Percentiles rank a stretch among this genome's conserved stretches.
These are phyloP conservation scores for Coemansia sp. DNA, from an alignment of 192 early-diverging fungal genomes.

Conservation along the genomic window DNA sequence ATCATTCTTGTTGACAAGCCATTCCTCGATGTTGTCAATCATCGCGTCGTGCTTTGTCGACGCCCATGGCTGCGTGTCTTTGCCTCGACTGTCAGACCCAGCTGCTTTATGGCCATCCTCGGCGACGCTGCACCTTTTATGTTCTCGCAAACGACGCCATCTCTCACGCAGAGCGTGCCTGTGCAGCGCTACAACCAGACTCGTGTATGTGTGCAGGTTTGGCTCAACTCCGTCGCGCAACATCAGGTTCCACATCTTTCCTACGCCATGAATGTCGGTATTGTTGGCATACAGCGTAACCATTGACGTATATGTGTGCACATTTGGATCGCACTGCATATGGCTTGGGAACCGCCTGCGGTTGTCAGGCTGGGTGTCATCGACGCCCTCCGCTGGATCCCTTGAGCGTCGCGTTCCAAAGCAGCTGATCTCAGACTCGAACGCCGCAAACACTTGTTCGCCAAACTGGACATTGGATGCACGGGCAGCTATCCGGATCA, in stretches of 20 bases:
- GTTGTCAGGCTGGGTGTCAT: background rate
- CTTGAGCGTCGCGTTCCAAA: background rate
- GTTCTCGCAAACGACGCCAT: slow-evolving; percentile 20
- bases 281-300: slow-evolving; percentile 38
- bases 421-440: slow-evolving; percentile 9
- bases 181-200: slow-evolving; percentile 37
- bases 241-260: slow-evolving; percentile 36
- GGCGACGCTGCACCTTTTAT: background rate
- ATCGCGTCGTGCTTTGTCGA: slow-evolving; percentile 33
- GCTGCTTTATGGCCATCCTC: background rate
- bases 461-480: slow-evolving; percentile 45
- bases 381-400: background rate
- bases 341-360: slow-evolving; percentile 21
- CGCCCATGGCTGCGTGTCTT: slow-evolving; percentile 1
- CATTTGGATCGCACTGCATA: slow-evolving; percentile 46
- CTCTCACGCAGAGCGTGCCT: slow-evolving; percentile 40
- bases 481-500: slow-evolving; percentile 39
- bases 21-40: slow-evolving; percentile 34
- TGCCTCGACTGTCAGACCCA: background rate
- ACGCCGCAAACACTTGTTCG: slow-evolving; percentile 37
- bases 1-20: slow-evolving; percentile 7
- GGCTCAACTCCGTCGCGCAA: slow-evolving; percentile 33
- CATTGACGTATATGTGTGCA: slow-evolving; percentile 48
- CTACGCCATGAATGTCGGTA: slow-evolving; percentile 25
- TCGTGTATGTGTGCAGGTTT: slow-evolving; percentile 44